phyloP scores from a whole-genome alignment of 192 early-diverging fungal genomes.

The Endogone sp. region DNA sequence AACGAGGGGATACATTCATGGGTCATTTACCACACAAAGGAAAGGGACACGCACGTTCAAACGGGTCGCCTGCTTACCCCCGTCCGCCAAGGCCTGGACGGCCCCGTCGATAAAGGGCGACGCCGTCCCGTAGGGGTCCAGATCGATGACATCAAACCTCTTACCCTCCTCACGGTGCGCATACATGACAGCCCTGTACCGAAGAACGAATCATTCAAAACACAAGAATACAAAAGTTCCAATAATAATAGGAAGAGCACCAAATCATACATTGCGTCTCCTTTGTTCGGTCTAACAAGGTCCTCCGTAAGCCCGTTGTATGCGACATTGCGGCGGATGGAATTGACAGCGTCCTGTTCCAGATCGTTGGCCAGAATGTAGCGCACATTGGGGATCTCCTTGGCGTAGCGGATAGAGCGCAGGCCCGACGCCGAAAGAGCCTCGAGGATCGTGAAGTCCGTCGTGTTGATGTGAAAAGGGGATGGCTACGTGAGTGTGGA shows the following conservation, averaged over 20 bases:
- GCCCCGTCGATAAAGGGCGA: constrained; percentile 95
- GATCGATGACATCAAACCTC: constrained; percentile 83
- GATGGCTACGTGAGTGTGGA: not conserved
- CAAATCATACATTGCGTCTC: constrained; percentile 77
- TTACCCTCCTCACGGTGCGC: constrained; percentile 46
- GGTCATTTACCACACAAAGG: no score
- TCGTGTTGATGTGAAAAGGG: not conserved
- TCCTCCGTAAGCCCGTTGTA: constrained; percentile 75
- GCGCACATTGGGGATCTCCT: constrained; percentile 77
- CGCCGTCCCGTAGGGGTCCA: constrained; percentile 97
- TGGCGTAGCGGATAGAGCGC: constrained; percentile 94
- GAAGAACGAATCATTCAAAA: not conserved
- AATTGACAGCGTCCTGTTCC: constrained; percentile 80
- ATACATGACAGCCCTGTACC: constrained; percentile 62
- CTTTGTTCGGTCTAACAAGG: constrained; percentile 74
- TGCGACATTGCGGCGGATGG: constrained; percentile 81
- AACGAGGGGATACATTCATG: no score
- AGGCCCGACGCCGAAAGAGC: constrained; percentile 94
- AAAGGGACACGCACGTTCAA: not conserved
- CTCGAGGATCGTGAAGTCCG: constrained; percentile 73
- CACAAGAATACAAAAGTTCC: not conserved
- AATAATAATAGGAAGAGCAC: not conserved
- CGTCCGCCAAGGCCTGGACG: constrained; percentile 83
- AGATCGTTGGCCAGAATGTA: constrained; percentile 93
- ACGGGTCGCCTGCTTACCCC: constrained; percentile 46